Conservation (phyloP, 2,329 filamentous ascomycete genomes). For the Ambrosiella xylebori region DNA sequence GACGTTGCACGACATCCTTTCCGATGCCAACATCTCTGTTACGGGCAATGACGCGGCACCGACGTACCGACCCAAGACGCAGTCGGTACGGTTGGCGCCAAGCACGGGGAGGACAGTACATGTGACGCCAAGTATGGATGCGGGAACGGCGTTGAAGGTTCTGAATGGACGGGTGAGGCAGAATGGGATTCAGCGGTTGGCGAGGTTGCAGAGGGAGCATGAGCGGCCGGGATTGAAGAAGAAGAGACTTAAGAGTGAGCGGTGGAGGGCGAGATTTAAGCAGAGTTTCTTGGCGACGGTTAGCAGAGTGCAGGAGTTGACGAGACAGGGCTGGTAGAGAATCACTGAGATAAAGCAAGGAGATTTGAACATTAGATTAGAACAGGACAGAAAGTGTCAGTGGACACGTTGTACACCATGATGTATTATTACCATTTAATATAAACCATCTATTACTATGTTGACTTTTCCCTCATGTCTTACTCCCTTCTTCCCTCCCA, state of each 20-base stretch:
- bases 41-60: neutral
- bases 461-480: neutral
- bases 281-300: constrained; percentile 49
- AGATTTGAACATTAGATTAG: neutral
- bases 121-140: constrained; percentile 27
- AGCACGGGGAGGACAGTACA: constrained; percentile 28
- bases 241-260: constrained; percentile 53
- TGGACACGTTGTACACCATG: constrained; percentile 4
- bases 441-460: neutral
- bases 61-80: constrained; percentile 15
- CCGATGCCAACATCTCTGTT: constrained; percentile 21
- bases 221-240: constrained; percentile 60
- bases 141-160: constrained; percentile 27
- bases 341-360: neutral
- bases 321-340: constrained; percentile 57
- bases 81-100: constrained; percentile 23
- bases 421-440: constrained; percentile 11
- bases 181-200: constrained; percentile 43
- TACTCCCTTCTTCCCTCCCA: constrained; percentile 19
- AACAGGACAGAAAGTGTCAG: neutral
- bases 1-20: constrained; percentile 14
- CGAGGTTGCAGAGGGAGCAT: constrained; percentile 47
- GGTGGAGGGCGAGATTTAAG: constrained; percentile 55
- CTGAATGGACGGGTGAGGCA: constrained; percentile 23
- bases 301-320: constrained; percentile 48